Base-by-base conservation (phyloP, 305 asterid genomes). In the Solanum chacoense region DNA sequence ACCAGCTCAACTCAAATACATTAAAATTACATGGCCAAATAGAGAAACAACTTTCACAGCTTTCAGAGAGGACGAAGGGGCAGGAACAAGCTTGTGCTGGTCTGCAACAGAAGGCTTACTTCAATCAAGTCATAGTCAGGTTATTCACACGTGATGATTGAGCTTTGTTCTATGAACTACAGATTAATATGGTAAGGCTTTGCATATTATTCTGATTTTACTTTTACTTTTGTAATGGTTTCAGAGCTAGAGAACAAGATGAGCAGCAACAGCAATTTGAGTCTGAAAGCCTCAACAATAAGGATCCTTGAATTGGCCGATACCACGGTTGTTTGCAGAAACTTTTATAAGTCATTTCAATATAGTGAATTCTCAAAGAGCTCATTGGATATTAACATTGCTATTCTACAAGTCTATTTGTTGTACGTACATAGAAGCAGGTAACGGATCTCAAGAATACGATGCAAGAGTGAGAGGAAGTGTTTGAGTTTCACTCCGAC, bases 21-120 rank as follows among this genome's bases (percentile, higher is more conserved):
- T 89, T 93, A 59, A 73, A 76, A 28, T 83, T 94, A 89, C 93
- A 92, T 1, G 22, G 88, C 74, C 98, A 96, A 88, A 83, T 91
- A 8, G 97, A 95, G 90, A 95, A 92, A 90, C 97, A 95, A 90
- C 91, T 92, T 89, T 91, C 87, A 50, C 91, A 91, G 76, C 95
- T 96, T 59, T 38, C 75, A 69, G 76, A 69, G 76, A 69, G 76
- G 8, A 11, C 11, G 20, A 69, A 69, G 32, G 18, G 31, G 32
- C 32, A 67, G 74, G 31, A 67, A 67, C 18, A 1, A 26, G 16
- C 76, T 11, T 26, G 76, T 55, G 67, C 67, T 11, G 24, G 67
- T 55, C 67, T 55, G 67, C 67, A 55, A 55, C 24, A 55, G 67
- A 55, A 55, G 24, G 67, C 24, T 55, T 55, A 55, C 67, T 55